Conservation (phyloP, 2,329 filamentous ascomycete genomes). For the Fusarium sp. region DNA sequence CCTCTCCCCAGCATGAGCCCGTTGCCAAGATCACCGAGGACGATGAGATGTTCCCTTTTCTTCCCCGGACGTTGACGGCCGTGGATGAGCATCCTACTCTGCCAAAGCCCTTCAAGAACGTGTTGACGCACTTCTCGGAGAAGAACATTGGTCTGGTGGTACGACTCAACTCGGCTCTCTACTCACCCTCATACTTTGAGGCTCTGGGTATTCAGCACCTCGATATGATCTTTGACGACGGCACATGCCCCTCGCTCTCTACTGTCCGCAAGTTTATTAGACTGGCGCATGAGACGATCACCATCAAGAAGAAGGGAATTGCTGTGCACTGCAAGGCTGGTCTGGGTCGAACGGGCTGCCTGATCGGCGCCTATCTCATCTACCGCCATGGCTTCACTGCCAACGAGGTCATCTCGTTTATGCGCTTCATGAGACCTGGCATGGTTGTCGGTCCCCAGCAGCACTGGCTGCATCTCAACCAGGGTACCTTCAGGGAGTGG, state of each 20-base stretch:
- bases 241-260: constrained; percentile 89
- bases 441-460: constrained; percentile 99
- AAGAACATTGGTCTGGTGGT: constrained; percentile 94
- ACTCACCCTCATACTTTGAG: constrained; percentile 97
- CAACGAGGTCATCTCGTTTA: constrained; percentile 96
- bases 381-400: constrained; percentile 98
- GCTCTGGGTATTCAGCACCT: constrained; percentile 94
- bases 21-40: constrained; percentile 77
- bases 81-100: constrained; percentile 78
- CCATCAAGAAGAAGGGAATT: constrained; percentile 88
- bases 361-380: constrained; percentile 97
- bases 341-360: constrained; percentile 91
- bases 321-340: constrained; percentile 99
- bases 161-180: constrained; percentile 93
- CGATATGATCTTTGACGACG: constrained; percentile 99
- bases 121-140: constrained; percentile 88
- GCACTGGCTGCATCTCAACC: constrained; percentile 98
- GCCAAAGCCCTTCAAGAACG: constrained; percentile 93
- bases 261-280: constrained; percentile 97
- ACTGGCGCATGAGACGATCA: constrained; percentile 94
- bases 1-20: constrained; percentile 88
- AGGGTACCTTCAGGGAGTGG: constrained; percentile 98
- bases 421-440: constrained; percentile 98
- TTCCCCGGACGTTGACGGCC: constrained; percentile 82
- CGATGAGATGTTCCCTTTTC: constrained; percentile 77